Conservation (phyloP, 305 asterid genomes). For the Stenogyne calaminthoides region DNA sequence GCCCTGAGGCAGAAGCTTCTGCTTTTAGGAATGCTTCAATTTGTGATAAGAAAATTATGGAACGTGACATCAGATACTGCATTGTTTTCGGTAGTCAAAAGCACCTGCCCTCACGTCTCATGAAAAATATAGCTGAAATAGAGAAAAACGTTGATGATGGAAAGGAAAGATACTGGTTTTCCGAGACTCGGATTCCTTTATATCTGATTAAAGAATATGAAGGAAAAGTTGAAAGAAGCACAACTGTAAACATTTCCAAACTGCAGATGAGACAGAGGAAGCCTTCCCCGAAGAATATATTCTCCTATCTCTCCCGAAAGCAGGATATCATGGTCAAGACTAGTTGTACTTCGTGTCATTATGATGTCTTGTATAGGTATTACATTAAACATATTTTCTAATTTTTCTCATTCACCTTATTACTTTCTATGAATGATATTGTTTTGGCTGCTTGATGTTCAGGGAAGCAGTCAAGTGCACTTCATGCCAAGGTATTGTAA, state of each 20-base stretch:
- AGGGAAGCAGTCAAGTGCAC: conserved; percentile 85
- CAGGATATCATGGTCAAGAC: conserved; percentile 53
- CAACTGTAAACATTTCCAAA: conserved; percentile 46
- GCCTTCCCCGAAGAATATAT: conserved; percentile 57
- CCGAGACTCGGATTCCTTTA: conserved; percentile 79
- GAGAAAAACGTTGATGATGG: conserved; percentile 62
- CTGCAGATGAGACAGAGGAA: conserved; percentile 52
- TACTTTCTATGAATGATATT: conserved; percentile 22
- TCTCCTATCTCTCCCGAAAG: conserved; percentile 62
- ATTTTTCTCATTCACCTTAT: conserved; percentile 19
- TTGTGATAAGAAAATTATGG: conserved; percentile 63
- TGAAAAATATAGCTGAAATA: conserved; percentile 71
- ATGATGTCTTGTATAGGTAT: conserved; percentile 71
- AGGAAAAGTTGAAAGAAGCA: conserved; percentile 51
- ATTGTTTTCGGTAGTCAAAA: conserved; percentile 88
- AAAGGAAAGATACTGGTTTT: conserved; percentile 85
- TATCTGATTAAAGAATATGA: conserved; percentile 89
- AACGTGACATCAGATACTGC: conserved; percentile 65
- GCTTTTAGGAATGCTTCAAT: conserved; percentile 92
- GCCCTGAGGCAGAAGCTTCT: conserved; percentile 79
- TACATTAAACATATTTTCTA: conserved; percentile 24
- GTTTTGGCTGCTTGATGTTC: conserved; percentile 40
- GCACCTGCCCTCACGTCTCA: conserved; percentile 92
- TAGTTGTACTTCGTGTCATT: conserved; percentile 68
- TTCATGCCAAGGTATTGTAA: conserved; percentile 81